These are phyloP conservation scores for Sporothrix curviconia DNA, from an alignment of 2,329 filamentous ascomycete genomes.

Conservation along the genomic window DNA sequence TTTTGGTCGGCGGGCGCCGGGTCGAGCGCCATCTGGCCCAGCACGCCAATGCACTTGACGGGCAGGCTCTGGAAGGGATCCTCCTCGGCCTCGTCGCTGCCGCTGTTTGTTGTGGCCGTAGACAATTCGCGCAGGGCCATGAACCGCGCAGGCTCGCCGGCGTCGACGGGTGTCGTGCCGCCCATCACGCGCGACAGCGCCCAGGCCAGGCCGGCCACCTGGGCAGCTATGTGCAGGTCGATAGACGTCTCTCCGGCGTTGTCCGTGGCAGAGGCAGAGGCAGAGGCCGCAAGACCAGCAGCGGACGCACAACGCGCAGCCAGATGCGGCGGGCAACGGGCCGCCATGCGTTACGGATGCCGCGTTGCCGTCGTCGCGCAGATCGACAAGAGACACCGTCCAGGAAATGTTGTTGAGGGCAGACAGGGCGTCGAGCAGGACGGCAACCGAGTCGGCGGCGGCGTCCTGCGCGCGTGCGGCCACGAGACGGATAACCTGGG, in stretches of 20 bases:
- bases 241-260: conserved; percentile 44
- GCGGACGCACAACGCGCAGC: conserved; percentile 47
- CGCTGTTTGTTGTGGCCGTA: conserved; percentile 29
- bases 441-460: conserved; percentile 34
- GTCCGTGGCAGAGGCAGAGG: background rate
- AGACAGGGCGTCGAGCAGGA: conserved; percentile 50
- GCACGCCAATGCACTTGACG: conserved; percentile 60
- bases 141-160: conserved; percentile 55
- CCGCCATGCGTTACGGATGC: conserved; percentile 49
- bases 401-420: conserved; percentile 62
- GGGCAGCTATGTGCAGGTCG: conserved; percentile 54
- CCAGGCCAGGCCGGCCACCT: conserved; percentile 59
- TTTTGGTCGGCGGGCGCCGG: conserved; percentile 49
- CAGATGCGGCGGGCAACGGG: conserved; percentile 51
- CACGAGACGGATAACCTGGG: conserved; percentile 43
- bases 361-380: conserved; percentile 46
- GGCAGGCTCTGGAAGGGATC: conserved; percentile 56
- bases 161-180: conserved; percentile 40
- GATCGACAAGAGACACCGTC: conserved; percentile 57
- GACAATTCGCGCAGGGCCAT: conserved; percentile 49
- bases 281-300: conserved; percentile 40
- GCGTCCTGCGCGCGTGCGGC: conserved; percentile 29
- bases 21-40: conserved; percentile 55
- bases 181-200: conserved; percentile 52
- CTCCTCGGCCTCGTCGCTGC: conserved; percentile 22